Evolutionary conservation across 306 rosid genomes (phyloP), one percentile per base, ranked within the genome.

Genomic region (Nissolia schottii): DNA sequence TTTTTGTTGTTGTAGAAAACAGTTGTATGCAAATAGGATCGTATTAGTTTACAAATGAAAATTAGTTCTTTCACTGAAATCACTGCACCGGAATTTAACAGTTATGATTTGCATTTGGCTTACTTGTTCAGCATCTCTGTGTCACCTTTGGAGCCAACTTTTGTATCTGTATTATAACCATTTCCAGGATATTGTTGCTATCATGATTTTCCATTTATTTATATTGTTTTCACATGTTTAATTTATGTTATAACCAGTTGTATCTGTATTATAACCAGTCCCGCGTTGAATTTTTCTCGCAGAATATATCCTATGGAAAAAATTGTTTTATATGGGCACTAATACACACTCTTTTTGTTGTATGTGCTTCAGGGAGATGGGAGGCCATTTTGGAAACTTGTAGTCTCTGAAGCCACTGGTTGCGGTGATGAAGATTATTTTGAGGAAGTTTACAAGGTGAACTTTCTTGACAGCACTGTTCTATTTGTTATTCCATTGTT

Each of bases 371-470:
- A 94, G 98, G 98, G 98, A 77, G 98, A 94, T 76, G 98, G 97
- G 73, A 89, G 95, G 79, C 95, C 98, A 48, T 94, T 94, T 82
- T 94, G 98, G 98, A 94, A 85, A 80, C 86, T 87, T 64, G 91
- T 94, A 67, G 97, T 94, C 74, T 86, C 98, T 24, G 90, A 94
- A 81, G 96, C 98, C 76, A 94, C 96, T 9, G 98, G 96, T 48
- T 91, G 91, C 83, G 73, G 85, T 61, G 79, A 91, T 75, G 73
- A 76, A 62, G 83, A 71, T 74, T 94, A 87, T 75, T 94, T 94
- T 78, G 96, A 91, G 85, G 95, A 94, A 71, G 95, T 94, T 58
- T 91, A 89, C 58, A 85, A 87, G 98, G 98, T 91, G 64, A 71
- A 13, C 19, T 65, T 67, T 73, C 76, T 75, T 35, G 3, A 32